phyloP scores from a whole-genome alignment of 305 asterid species.

The Plantago coronopus region DNA sequence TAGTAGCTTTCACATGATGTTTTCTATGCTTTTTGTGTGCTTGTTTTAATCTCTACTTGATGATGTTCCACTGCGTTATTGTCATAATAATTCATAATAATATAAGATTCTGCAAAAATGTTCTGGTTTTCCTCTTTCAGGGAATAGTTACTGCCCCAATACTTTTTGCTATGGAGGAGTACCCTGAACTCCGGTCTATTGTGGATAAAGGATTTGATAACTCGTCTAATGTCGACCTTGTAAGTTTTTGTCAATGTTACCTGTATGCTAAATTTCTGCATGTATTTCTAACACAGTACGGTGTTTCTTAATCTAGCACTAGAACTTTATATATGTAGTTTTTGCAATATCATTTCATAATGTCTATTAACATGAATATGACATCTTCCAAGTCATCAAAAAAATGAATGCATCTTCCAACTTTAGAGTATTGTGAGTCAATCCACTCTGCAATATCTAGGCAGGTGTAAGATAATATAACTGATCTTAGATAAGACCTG shows the following conservation, averaged over 20 bases:
- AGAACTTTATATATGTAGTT: not conserved
- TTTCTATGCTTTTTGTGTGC: no score
- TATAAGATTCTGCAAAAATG: not conserved
- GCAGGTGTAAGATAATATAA: no score
- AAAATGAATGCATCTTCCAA: no score
- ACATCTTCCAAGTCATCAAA: no score
- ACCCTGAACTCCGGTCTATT: constrained; percentile 61
- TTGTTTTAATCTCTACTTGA: not conserved
- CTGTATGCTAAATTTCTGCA: not conserved
- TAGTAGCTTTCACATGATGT: no score
- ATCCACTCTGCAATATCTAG: no score
- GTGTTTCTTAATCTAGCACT: not conserved
- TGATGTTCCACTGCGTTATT: not conserved
- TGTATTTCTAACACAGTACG: no score
- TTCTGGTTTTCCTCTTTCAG: constrained; percentile 31
- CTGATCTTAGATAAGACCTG: no score
- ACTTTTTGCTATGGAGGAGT: constrained; percentile 90
- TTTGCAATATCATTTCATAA: not conserved
- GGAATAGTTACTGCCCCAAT: constrained; percentile 91
- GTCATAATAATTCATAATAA: not conserved
- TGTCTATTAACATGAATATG: no score
- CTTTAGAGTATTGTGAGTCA: no score
- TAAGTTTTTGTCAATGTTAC: constrained; percentile 34
- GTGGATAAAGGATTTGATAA: constrained; percentile 75
- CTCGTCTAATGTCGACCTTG: constrained; percentile 65